Conservation (phyloP, 2,329 filamentous ascomycete genomes). For the Xylariaceae sp. region DNA sequence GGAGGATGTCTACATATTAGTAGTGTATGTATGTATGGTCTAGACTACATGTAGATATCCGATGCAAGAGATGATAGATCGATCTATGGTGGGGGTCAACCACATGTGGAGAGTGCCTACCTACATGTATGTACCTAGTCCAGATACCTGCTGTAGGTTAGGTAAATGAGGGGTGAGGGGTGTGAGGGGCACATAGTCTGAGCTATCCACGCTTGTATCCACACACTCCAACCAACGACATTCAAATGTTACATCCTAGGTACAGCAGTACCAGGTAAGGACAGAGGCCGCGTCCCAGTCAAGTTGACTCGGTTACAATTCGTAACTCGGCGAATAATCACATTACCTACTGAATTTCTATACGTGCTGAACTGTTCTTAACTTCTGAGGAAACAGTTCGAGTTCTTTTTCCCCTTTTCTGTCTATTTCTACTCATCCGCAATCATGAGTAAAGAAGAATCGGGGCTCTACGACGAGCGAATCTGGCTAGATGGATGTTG, state of each 20-base stretch:
- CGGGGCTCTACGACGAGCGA: constrained; percentile 69
- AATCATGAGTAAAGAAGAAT: constrained; percentile 33
- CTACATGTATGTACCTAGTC: not conserved
- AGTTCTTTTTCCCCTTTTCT: not conserved
- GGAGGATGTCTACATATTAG: no score
- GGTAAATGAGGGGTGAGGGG: constrained; percentile 12
- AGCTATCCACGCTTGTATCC: not conserved
- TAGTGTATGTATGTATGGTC: no score
- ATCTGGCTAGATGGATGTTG: constrained; percentile 99
- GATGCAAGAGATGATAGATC: not conserved
- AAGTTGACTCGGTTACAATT: no score
- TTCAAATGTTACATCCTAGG: no score
- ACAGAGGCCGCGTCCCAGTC: no score
- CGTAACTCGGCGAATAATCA: no score
- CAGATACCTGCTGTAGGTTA: not conserved
- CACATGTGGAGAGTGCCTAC: no score
- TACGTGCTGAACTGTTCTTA: not conserved
- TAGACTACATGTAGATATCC: no score
- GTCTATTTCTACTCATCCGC: not conserved
- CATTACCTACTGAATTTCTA: not conserved
- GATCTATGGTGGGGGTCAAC: constrained; percentile 12
- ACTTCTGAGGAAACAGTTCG: not conserved
- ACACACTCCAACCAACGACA: not conserved
- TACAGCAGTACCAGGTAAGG: not conserved
- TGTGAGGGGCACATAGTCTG: constrained; percentile 9